Evolutionary conservation across 768 basidiomycete genomes (phyloP), one percentile per base, ranked within the genome.

Genomic region (Collybia sordida): DNA sequence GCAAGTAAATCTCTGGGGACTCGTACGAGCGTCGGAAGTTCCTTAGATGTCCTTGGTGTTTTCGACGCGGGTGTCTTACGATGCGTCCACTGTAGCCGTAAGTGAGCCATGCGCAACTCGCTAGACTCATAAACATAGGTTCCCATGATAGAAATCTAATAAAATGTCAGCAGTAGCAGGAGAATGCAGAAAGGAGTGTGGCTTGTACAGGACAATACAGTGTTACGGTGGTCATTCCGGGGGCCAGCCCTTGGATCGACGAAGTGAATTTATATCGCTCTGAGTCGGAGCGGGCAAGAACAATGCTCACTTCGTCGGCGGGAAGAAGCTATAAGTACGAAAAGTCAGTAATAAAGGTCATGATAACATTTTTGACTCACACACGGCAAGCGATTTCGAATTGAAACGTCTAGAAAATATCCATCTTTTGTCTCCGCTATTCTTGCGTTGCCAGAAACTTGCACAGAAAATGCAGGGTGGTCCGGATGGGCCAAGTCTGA

Each of bases 381-480:
- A 57, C 90, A 90, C 25, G 90, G 86, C 19, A 96, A 64, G 34
- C 68, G 66, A 60, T 93, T 98, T 25, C 67, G 69, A 23, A 95
- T 67, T 1, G 72, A 71, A 15, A 87, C 75, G 46, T 80, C 69
- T 15, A 95, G 60, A 53, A 70, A 79, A 28, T 76, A 82, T 1
- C 86, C 85, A 63, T 95, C 93, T 53, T 81, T 75, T 2, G 72
- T 75, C n/a, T 79, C 78, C 2, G 80, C 79, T 19, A 79, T 61
- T 36, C 59, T 69, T 0, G 86, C 86, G 43, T 72, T 61, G 9
- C 69, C 62, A 0, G 71, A 58, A 3, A 88, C 66, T 6, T 69
- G 63, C 34, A 93, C 58, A 18, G 80, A 77, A 24, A 93, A 63
- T 3, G 77, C 79, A 7, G 90, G 82, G 66, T 95, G 89, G 51